Conservation (phyloP, 225 moss, liverwort and hornwort species). For the Polytrichum formosum region DNA sequence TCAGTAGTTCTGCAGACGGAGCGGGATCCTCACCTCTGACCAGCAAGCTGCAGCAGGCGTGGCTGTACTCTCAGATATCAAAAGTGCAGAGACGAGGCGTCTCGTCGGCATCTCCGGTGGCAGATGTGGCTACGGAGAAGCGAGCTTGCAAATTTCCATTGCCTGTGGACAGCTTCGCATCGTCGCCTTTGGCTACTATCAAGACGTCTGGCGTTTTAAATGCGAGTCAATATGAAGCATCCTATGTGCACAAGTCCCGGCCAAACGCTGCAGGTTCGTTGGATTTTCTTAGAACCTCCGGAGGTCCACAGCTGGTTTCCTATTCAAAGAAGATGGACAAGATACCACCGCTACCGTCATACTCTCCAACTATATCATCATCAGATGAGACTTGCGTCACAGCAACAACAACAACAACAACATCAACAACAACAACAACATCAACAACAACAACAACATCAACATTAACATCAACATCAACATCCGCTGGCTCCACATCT, state of each 20-base stretch:
- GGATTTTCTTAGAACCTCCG: background rate
- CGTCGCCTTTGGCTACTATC: conserved; percentile 9
- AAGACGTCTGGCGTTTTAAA: conserved; percentile 4
- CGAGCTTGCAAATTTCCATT: conserved; percentile 4
- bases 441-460: no score
- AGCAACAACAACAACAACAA: no score
- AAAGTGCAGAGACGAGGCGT: conserved; percentile 29
- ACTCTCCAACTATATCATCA: background rate
- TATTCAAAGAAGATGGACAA: background rate
- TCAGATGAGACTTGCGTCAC: background rate
- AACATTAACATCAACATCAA: no score
- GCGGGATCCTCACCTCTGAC: conserved; percentile 23
- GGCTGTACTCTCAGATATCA: conserved; percentile 30
- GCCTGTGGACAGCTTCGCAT: background rate
- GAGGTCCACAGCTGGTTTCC: conserved; percentile 1
- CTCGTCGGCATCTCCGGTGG: conserved; percentile 2
- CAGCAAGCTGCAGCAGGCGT: conserved; percentile 39
- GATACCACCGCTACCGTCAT: background rate
- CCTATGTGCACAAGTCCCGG: conserved; percentile 38
- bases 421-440: no score
- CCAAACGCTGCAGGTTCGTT: background rate
- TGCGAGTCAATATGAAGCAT: conserved; percentile 3
- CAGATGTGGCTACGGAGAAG: conserved; percentile 19
- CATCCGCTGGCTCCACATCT: background rate
- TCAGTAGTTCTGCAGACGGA: background rate